phyloP scores from a whole-genome alignment of 352 stramenopile genomes.

The Globisporangium recalcitrans region DNA sequence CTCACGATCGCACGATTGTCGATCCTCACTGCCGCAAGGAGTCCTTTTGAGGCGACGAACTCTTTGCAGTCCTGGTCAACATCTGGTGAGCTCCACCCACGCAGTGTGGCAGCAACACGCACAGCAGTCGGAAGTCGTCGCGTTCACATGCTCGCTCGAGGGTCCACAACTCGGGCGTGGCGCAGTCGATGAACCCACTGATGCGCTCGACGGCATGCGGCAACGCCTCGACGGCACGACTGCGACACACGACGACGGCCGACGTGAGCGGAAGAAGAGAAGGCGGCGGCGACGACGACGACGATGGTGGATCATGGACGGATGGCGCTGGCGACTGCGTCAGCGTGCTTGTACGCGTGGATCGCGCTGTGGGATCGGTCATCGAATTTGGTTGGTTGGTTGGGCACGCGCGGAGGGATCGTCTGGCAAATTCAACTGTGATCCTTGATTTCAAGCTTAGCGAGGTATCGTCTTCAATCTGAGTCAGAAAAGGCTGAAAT shows the following conservation, averaged over 20 bases:
- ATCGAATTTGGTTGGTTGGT: background rate
- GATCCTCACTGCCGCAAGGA: background rate
- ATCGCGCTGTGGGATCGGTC: background rate
- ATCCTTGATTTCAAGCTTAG: too few species aligned
- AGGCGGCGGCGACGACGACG: background rate
- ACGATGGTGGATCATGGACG: background rate
- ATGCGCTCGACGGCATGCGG: background rate
- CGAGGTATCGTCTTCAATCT: too few species aligned
- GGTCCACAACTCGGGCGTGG: background rate
- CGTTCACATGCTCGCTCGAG: background rate
- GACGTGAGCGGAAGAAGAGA: background rate
- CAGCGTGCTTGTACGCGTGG: background rate
- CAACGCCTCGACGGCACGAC: background rate
- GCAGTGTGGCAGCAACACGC: background rate
- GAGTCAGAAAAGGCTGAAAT: too few species aligned
- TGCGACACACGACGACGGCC: constrained; percentile 2
- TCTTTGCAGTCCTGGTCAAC: background rate
- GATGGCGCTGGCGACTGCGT: background rate
- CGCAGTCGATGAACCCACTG: constrained; percentile 3
- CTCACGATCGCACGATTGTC: background rate
- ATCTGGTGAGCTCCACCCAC: background rate
- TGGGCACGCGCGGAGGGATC: too few species aligned
- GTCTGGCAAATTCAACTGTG: too few species aligned
- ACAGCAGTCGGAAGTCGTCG: background rate
- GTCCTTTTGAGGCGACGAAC: background rate